These are phyloP conservation scores for Aspergillus sojae DNA, from an alignment of 2,329 filamentous ascomycete species.

Conservation along the genomic window DNA sequence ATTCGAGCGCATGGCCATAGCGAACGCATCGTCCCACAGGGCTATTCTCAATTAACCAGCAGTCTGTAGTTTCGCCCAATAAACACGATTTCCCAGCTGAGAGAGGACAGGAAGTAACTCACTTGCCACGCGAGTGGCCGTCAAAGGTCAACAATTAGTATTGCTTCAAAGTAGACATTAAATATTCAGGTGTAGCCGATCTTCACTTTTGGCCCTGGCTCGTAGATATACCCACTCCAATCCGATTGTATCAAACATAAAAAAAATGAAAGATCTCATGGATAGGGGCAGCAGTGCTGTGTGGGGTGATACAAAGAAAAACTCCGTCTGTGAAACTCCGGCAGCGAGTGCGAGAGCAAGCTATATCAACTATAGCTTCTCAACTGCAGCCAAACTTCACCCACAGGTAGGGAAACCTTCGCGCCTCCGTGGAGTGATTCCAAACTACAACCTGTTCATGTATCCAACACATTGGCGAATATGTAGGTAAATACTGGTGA, in stretches of 20 bases:
- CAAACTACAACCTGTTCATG: not conserved
- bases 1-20: not conserved
- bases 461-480: not conserved
- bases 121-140: not conserved
- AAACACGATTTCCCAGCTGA: not conserved
- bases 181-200: no score
- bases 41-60: not conserved
- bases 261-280: not conserved
- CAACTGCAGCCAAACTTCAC: conserved; percentile 4
- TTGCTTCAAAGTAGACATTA: no score
- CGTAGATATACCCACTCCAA: not conserved
- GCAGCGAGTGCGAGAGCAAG: conserved; percentile 1
- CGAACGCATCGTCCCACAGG: not conserved
- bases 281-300: not conserved
- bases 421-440: not conserved
- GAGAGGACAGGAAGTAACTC: not conserved
- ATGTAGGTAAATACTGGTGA: not conserved
- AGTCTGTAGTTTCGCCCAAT: not conserved
- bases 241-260: not conserved
- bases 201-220: not conserved
- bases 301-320: conserved; percentile 12
- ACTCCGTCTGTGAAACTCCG: conserved; percentile 24
- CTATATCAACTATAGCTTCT: not conserved
- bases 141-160: not conserved
- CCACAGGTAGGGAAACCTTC: not conserved